Percentiles rank a stretch among this genome's conserved stretches.
Conservation (phyloP, 2,329 filamentous ascomycete species). For the Neoascochyta sp. region DNA sequence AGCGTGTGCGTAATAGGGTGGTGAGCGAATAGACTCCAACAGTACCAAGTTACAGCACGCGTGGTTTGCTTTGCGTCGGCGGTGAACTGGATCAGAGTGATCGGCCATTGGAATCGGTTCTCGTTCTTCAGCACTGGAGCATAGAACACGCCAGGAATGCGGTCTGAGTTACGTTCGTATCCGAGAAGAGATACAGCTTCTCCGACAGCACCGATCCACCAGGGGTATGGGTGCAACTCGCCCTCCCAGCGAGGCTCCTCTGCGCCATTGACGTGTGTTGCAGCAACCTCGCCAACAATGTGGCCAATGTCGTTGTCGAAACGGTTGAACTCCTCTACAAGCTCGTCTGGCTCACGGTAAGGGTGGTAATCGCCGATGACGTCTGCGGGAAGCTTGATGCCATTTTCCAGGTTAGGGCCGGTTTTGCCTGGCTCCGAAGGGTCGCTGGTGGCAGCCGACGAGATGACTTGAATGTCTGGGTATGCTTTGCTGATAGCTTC, state of each 20-base stretch:
- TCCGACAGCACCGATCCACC: slow-evolving; percentile 56
- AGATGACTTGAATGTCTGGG: slow-evolving; percentile 36
- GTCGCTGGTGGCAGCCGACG: slow-evolving; percentile 29
- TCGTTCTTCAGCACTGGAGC: slow-evolving; percentile 35
- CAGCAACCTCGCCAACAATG: slow-evolving; percentile 38
- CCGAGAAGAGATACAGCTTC: slow-evolving; percentile 65
- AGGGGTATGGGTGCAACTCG: slow-evolving; percentile 22
- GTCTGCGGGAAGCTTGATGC: slow-evolving; percentile 18
- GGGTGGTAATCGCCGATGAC: slow-evolving; percentile 42
- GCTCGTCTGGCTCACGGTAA: slow-evolving; percentile 44
- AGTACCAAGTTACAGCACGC: slow-evolving; percentile 32
- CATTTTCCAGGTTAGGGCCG: slow-evolving; percentile 31
- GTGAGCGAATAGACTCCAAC: slow-evolving; percentile 42
- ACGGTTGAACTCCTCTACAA: slow-evolving; percentile 41
- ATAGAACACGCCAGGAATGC: slow-evolving; percentile 49
- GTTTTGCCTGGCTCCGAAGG: slow-evolving; percentile 31
- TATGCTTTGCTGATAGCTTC: slow-evolving; percentile 34
- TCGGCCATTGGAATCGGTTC: slow-evolving; percentile 37
- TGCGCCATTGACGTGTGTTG: slow-evolving; percentile 30
- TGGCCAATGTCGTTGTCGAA: slow-evolving; percentile 41
- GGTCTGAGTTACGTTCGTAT: slow-evolving; percentile 62
- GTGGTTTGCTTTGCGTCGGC: slow-evolving; percentile 36
- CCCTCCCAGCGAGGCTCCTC: slow-evolving; percentile 24
- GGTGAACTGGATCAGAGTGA: slow-evolving; percentile 41
- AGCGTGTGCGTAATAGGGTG: slow-evolving; percentile 45